These are phyloP conservation scores for Microcyclospora pomicola DNA, from an alignment of 2,329 filamentous ascomycete species.

Conservation along the genomic window DNA sequence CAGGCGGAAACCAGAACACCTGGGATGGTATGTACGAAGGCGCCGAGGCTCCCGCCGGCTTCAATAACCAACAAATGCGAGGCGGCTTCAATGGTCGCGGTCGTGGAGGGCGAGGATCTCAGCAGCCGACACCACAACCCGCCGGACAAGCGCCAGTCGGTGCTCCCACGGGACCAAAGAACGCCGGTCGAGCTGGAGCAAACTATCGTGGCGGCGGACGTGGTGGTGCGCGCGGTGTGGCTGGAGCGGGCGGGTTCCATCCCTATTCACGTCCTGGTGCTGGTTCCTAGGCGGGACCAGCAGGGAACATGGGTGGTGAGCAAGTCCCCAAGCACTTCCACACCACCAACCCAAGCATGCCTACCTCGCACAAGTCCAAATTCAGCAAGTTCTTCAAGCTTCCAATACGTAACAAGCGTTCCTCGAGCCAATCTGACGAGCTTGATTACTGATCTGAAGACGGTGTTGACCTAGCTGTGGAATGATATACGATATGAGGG, in stretches of 20 bases:
- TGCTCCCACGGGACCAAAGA: slow-evolving; percentile 90
- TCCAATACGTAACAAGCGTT: too few relatives aligned
- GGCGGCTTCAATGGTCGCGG: slow-evolving; percentile 33
- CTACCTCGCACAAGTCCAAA: too few relatives aligned
- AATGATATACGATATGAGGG: too few relatives aligned
- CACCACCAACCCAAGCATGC: too few relatives aligned
- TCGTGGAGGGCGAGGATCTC: slow-evolving; percentile 14
- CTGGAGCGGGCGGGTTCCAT: slow-evolving; percentile 46
- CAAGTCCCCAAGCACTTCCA: too few relatives aligned
- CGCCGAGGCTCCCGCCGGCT: slow-evolving; percentile 66
- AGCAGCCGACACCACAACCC: slow-evolving; percentile 21
- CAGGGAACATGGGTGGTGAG: too few relatives aligned
- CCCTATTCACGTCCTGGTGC: slow-evolving; percentile 47
- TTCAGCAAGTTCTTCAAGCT: too few relatives aligned
- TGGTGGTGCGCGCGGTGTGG: slow-evolving; percentile 42
- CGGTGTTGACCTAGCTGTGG: too few relatives aligned
- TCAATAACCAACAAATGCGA: slow-evolving; percentile 19
- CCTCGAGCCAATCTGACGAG: too few relatives aligned
- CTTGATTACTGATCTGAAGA: too few relatives aligned
- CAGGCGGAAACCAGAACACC: slow-evolving; percentile 38
- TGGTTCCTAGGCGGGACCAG: too few relatives aligned
- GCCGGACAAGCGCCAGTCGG: slow-evolving; percentile 51
- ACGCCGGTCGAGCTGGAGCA: slow-evolving; percentile 76
- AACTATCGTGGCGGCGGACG: slow-evolving; percentile 87
- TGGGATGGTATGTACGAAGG: slow-evolving; percentile 99